These are phyloP conservation scores for Emericellopsis atlantica DNA, from an alignment of 2,329 filamentous ascomycete genomes.

Conservation along the genomic window DNA sequence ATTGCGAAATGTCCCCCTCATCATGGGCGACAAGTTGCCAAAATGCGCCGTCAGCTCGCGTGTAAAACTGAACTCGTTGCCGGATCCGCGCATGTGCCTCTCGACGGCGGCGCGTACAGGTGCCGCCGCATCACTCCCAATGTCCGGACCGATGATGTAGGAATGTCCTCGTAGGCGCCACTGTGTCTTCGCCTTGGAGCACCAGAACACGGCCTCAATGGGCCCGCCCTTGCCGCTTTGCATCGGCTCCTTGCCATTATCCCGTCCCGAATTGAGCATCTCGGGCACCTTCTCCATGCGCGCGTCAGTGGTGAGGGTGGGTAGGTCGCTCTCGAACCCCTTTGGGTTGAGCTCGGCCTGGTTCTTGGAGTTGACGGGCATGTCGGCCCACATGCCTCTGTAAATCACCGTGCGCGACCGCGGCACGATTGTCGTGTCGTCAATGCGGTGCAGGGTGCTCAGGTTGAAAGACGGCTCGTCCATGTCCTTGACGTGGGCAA, in stretches of 20 bases:
- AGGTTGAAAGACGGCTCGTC: slow-evolving; percentile 35
- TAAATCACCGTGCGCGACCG: slow-evolving; percentile 72
- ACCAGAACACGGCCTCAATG: slow-evolving; percentile 81
- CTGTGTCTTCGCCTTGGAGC: slow-evolving; percentile 56
- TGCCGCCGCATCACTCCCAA: slow-evolving; percentile 27
- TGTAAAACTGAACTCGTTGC: slow-evolving; percentile 57
- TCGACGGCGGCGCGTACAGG: slow-evolving; percentile 48
- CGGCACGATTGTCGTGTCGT: slow-evolving; percentile 17
- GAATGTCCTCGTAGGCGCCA: slow-evolving; percentile 74
- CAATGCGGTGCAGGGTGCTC: slow-evolving; percentile 30
- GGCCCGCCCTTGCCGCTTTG: slow-evolving; percentile 49
- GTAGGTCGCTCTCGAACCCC: slow-evolving; percentile 55
- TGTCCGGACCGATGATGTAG: slow-evolving; percentile 62
- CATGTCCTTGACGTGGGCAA: slow-evolving; percentile 36
- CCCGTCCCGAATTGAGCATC: slow-evolving; percentile 40
- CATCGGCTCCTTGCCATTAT: slow-evolving; percentile 1
- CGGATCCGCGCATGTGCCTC: slow-evolving; percentile 44
- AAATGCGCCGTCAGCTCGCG: slow-evolving; percentile 78
- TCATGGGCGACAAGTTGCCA: slow-evolving; percentile 71
- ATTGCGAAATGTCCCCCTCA: slow-evolving; percentile 67
- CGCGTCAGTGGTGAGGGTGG: slow-evolving; percentile 76
- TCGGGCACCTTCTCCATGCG: slow-evolving; percentile 77
- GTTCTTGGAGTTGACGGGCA: slow-evolving; percentile 63
- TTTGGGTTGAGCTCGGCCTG: slow-evolving; percentile 57
- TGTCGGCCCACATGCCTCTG: slow-evolving; percentile 68